Evolutionary conservation across 202 grass and related monocot species (phyloP), one percentile per base, ranked within the genome.

Genomic region (Schoenoplectus triqueter): DNA sequence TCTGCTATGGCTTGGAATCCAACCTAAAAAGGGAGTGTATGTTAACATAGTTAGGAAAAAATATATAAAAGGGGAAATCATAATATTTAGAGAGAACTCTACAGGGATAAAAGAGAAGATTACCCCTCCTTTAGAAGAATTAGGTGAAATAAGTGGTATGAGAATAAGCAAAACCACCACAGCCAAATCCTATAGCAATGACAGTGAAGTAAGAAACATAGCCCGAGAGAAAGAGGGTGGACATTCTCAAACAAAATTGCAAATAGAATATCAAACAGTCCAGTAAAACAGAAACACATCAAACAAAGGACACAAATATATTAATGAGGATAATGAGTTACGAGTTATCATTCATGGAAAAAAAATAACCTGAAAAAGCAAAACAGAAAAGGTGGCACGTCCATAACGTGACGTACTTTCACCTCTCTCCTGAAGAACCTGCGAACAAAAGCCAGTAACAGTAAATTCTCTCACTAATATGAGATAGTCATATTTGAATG

Each of bases 91-190:
- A 81, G 80, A 65, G 15, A 85, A 64, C 49, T 75, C 21, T 55
- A 74, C 80, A 80, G 41, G 45, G 40, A 76, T 76, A 22, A 79
- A 62, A 86, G 74, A 91, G 87, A 92, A 87, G 10, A 9, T 89
- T 98, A 99, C 96, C 96, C 96, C 96, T 95, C 96, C 96, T 95
- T 94, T 95, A 44, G 96, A 99, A 78, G 96, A 99, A 83, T 95
- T 99, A 82, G 96, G 96, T 80, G 96, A 99, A 79, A 99, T 89
- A 69, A 99, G 96, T 65, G 96, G 96, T 86, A 99, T 95, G 57
- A 99, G 80, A 80, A 99, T 99, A 90, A 99, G 84, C 73, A 99
- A 83, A 64, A 99, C 96, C 64, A 99, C 96, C 91, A 99, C 96
- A 9, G 93, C 96, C 86, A 99, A 86, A 89, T 99, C 96, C 91